These are phyloP conservation scores for Kluyveromyces aestuarii DNA, from an alignment of 805 yeast species.

Conservation along the genomic window DNA sequence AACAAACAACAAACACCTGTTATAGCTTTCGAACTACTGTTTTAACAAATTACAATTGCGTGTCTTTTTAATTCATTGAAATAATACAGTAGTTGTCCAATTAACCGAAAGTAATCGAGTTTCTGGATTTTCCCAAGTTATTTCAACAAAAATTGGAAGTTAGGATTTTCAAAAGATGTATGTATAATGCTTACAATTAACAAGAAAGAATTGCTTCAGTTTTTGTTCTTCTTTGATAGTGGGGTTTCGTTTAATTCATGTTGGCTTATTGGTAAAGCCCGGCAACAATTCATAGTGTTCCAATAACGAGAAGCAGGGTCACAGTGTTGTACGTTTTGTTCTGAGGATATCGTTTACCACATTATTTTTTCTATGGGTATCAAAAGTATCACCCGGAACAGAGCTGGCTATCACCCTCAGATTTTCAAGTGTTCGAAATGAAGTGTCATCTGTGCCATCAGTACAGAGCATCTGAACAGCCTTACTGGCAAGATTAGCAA, in stretches of 20 bases:
- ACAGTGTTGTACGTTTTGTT: no score
- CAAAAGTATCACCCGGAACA: not conserved
- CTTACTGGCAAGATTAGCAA: no score
- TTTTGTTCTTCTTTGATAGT: no score
- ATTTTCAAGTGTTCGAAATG: no score
- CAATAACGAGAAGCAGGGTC: no score
- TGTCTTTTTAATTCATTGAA: not conserved
- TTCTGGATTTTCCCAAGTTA: not conserved
- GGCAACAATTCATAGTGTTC: no score
- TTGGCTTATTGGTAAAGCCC: no score
- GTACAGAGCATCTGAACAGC: no score
- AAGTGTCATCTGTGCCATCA: no score
- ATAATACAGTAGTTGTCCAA: not conserved
- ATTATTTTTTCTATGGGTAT: no score
- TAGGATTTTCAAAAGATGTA: not conserved
- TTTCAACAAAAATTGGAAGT: not conserved
- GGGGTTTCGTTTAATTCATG: no score
- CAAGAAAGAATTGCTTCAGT: not conserved
- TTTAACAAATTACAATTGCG: not conserved
- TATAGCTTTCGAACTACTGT: not conserved
- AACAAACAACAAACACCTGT: not conserved
- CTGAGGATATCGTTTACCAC: no score
- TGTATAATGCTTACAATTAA: not conserved
- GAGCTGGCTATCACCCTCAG: not conserved
- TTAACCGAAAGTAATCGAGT: not conserved